Evolutionary conservation across 768 basidiomycete genomes (phyloP).

Genomic region (Boletus edulis): DNA sequence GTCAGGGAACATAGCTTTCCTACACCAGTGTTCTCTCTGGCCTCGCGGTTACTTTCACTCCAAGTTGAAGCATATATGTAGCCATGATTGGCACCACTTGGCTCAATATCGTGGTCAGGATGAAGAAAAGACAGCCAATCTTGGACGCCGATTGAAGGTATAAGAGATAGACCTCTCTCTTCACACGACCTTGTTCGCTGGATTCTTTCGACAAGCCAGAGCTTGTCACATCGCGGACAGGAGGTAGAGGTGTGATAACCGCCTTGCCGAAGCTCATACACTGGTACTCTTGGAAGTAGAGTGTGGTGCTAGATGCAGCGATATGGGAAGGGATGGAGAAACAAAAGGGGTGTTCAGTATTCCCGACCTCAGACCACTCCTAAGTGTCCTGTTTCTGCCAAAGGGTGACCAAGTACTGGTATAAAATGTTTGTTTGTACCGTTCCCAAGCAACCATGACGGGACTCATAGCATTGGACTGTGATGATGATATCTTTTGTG

Average conservation of each 20-base stretch:
- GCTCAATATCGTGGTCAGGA: constrained; percentile 50
- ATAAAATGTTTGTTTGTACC: too few species aligned
- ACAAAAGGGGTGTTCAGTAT: too few species aligned
- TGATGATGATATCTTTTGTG: too few species aligned
- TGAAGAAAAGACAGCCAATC: constrained; percentile 64
- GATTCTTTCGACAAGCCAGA: constrained; percentile 65
- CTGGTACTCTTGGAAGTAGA: too few species aligned
- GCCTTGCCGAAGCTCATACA: constrained; percentile 60
- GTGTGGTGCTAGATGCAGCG: too few species aligned
- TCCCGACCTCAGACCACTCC: too few species aligned
- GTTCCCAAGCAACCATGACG: too few species aligned
- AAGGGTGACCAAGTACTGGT: too few species aligned
- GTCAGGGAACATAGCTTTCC: too few species aligned
- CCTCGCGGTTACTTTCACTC: constrained; percentile 73
- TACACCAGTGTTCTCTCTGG: constrained; percentile 53
- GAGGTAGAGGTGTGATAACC: constrained; percentile 40
- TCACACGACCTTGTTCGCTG: constrained; percentile 79
- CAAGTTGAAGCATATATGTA: constrained; percentile 73
- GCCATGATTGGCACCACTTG: constrained; percentile 62
- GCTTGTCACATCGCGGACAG: constrained; percentile 37
- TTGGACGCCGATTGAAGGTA: constrained; percentile 83
- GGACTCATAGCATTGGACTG: too few species aligned
- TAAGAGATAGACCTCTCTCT: constrained; percentile 66
- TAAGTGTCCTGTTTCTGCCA: too few species aligned
- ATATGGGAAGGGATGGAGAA: too few species aligned